Percentiles rank a stretch among this genome's conserved stretches.
These are phyloP conservation scores for Mycena albidolilacea DNA, from an alignment of 768 basidiomycete species.

Conservation along the genomic window DNA sequence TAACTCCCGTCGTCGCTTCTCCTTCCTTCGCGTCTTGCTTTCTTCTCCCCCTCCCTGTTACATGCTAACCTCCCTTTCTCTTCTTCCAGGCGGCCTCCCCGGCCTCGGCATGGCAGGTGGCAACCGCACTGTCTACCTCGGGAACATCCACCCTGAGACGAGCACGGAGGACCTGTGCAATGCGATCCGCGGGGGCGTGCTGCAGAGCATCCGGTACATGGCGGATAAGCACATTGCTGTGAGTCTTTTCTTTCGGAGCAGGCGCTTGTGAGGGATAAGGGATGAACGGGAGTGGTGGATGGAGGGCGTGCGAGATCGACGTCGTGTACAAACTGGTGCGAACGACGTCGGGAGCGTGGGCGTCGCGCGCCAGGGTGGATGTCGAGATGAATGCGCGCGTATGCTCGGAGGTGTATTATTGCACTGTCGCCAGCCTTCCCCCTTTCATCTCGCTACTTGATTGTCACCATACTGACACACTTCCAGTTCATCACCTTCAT, in stretches of 20 bases:
- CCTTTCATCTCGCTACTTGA: not conserved
- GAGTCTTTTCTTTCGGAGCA: slow-evolving; percentile 47
- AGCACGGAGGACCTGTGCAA: slow-evolving; percentile 97
- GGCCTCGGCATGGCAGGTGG: slow-evolving; percentile 44
- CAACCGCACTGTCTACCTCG: slow-evolving; percentile 96
- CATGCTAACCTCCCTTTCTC: slow-evolving; percentile 2
- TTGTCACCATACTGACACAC: slow-evolving; percentile 21
- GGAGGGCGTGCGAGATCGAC: too few relatives aligned
- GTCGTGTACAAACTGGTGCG: too few relatives aligned
- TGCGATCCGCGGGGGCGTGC: slow-evolving; percentile 94
- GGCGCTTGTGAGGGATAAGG: too few relatives aligned
- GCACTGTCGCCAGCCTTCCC: too few relatives aligned
- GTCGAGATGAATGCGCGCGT: too few relatives aligned
- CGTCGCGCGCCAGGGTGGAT: too few relatives aligned
- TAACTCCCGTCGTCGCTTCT: not conserved
- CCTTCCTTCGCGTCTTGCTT: not conserved
- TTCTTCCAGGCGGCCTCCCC: slow-evolving; percentile 14
- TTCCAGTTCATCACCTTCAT: slow-evolving; percentile 95
- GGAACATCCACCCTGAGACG: slow-evolving; percentile 97
- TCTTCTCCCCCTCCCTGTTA: not conserved
- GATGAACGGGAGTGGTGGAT: too few relatives aligned
- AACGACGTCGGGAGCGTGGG: too few relatives aligned
- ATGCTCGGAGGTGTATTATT: too few relatives aligned
- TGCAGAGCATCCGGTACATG: slow-evolving; percentile 96
- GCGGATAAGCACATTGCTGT: slow-evolving; percentile 98